A percentile compares a stretch with the other conserved stretches of the same genome.
Conservation (phyloP, 1,284 basidiomycete genomes). For the Cryptococcus deneoformans region DNA sequence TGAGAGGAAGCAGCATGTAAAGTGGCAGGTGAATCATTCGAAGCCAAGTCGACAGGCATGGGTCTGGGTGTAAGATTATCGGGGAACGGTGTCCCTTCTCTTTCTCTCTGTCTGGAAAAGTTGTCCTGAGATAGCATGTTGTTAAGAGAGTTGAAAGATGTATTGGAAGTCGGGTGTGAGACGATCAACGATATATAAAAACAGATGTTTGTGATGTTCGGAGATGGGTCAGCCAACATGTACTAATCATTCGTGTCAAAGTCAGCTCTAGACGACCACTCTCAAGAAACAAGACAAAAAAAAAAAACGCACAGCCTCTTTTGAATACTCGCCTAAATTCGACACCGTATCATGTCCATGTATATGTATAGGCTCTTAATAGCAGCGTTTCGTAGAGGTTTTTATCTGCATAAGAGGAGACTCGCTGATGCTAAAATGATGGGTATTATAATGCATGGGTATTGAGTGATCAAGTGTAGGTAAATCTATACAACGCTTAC, state of each 20-base stretch:
- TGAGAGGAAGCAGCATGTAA: too few species aligned
- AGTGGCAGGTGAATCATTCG: too few species aligned
- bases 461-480: background rate
- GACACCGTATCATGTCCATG: background rate
- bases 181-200: too few species aligned
- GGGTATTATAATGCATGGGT: conserved; percentile 9
- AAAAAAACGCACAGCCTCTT: background rate
- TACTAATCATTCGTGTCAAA: background rate
- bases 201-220: background rate
- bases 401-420: background rate
- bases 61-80: too few species aligned
- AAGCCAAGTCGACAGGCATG: too few species aligned
- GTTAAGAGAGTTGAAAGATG: too few species aligned
- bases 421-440: background rate
- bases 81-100: too few species aligned
- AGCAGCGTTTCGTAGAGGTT: background rate
- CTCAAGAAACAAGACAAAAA: background rate
- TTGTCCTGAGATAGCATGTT: too few species aligned
- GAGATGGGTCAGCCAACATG: background rate
- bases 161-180: too few species aligned
- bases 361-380: background rate
- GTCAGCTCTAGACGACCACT: background rate
- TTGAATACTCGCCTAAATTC: too few species aligned
- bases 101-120: too few species aligned
- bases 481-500: background rate